Evolutionary conservation across 176 grass and related monocot species (phyloP), one percentile per base, ranked within the genome.

Genomic region (Secale cereale): DNA sequence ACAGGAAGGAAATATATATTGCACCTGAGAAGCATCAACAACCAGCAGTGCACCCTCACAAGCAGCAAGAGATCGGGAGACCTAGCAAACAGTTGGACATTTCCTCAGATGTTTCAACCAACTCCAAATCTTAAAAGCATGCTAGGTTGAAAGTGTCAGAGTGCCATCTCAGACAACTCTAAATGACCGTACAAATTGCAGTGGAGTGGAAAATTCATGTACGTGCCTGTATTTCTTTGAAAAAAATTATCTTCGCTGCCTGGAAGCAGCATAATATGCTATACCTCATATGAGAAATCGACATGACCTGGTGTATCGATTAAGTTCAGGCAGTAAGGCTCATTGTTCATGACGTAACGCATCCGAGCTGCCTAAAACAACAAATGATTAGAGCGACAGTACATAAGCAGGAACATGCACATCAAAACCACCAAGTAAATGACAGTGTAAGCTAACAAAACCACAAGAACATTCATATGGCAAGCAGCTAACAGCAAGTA

Each of bases 1-100:
- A 90, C 78, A 82, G 83, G 79, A 83, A 89, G 78, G 54, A 84
- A 86, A 70, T 87, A 93, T 90, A 85, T 93, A 90, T 31, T 92
- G 91, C 88, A 98, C 95, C 95, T 98, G 95, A 87, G 95, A 98
- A 85, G 95, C 95, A 83, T 98, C 95, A 80, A 98, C 91, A 26
- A 98, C 93, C 65, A 98, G 91, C 82, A 98, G 91, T 72, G 93
- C 95, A 74, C 95, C 95, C 91, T 98, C 95, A 89, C 93, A 98
- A 84, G 95, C 95, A 35, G 93, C 95, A 86, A 98, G 95, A 63
- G 95, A 98, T 81, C 95, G 95, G 80, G 95, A 98, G 70, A 98
- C 95, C 95, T 98, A 85, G 59, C 77, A 85, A 83, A 17, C 71
- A 92, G 64, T 66, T 10, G 74, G 78, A 78, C 16, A 80, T 12